phyloP scores from a whole-genome alignment of 1,139 yeast species.

The Kodamaea derodonti region DNA sequence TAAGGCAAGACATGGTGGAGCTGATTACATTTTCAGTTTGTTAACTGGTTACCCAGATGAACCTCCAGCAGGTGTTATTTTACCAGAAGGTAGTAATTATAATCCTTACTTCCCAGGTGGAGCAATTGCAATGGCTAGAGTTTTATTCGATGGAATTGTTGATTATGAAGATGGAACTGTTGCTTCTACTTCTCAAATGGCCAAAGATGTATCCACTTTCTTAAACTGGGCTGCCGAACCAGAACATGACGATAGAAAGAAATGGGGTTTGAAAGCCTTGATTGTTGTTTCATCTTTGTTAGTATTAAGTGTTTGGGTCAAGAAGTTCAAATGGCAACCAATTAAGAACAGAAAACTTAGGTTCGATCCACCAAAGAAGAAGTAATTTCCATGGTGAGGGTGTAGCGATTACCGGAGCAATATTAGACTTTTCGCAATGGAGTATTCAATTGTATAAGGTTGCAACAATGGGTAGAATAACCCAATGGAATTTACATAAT shows the following conservation, averaged over 20 bases:
- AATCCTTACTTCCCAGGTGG: conserved; percentile 99
- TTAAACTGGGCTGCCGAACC: conserved; percentile 99
- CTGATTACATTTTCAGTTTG: conserved; percentile 90
- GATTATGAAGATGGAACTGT: conserved; percentile 99
- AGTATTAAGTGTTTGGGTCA: conserved; percentile 84
- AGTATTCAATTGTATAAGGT: too few species aligned
- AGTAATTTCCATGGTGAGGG: too few species aligned
- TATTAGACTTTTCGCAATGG: too few species aligned
- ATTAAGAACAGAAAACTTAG: conserved; percentile 92
- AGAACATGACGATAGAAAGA: conserved; percentile 97
- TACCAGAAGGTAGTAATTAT: conserved; percentile 93
- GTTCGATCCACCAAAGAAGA: conserved; percentile 86
- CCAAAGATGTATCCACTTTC: conserved; percentile 94
- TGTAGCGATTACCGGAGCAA: too few species aligned
- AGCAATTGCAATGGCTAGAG: conserved; percentile 98
- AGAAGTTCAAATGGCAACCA: conserved; percentile 98
- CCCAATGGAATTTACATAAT: background rate
- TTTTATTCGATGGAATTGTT: conserved; percentile 91
- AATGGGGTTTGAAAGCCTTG: conserved; percentile 91
- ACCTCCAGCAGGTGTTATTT: conserved; percentile 93
- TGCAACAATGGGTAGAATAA: too few species aligned
- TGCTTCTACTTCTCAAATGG: conserved; percentile 98
- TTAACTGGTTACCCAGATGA: conserved; percentile 99
- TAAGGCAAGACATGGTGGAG: conserved; percentile 98
- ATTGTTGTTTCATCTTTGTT: conserved; percentile 75